Evolutionary conservation across 805 yeast species (phyloP).

Genomic region (Yamadazyma paraphyllophila): DNA sequence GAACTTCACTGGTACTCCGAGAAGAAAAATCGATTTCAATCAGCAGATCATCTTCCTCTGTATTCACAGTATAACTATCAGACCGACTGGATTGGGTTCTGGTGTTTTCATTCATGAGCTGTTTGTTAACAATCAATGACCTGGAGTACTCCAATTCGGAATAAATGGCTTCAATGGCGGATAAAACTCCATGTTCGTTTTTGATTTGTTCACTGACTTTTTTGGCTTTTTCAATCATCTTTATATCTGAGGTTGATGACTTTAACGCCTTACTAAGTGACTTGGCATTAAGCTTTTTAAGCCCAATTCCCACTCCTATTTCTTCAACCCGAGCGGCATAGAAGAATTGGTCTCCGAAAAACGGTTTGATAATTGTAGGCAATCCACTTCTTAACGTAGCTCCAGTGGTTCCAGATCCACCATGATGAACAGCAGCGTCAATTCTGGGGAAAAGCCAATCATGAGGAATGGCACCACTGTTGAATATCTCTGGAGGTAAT

Average conservation of each 20-base stretch:
- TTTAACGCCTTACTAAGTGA: conserved; percentile 65
- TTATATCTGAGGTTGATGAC: conserved; percentile 62
- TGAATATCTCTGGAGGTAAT: conserved; percentile 66
- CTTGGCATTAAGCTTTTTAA: conserved; percentile 65
- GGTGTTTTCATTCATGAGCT: conserved; percentile 28
- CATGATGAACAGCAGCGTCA: conserved; percentile 96
- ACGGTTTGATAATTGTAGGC: conserved; percentile 90
- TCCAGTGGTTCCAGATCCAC: conserved; percentile 96
- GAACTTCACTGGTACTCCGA: conserved; percentile 1
- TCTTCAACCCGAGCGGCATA: conserved; percentile 87
- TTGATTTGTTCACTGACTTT: conserved; percentile 60
- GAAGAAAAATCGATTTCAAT: conserved; percentile 6
- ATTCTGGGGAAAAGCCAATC: conserved; percentile 90
- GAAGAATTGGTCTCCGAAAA: conserved; percentile 94
- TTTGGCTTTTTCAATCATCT: conserved; percentile 67
- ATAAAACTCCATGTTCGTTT: conserved; percentile 75
- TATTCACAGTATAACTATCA: conserved; percentile 3
- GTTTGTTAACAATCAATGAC: conserved; percentile 50
- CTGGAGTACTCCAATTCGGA: conserved; percentile 75
- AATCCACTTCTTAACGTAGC: conserved; percentile 82
- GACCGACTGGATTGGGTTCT: conserved; percentile 5
- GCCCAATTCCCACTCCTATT: conserved; percentile 75
- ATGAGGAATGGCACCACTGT: conserved; percentile 78
- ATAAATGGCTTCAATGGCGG: conserved; percentile 78
- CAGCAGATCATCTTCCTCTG: conserved; percentile 7